Evolutionary conservation across 2,329 filamentous ascomycete genomes (phyloP).

Genomic region (Beauveria sp.): DNA sequence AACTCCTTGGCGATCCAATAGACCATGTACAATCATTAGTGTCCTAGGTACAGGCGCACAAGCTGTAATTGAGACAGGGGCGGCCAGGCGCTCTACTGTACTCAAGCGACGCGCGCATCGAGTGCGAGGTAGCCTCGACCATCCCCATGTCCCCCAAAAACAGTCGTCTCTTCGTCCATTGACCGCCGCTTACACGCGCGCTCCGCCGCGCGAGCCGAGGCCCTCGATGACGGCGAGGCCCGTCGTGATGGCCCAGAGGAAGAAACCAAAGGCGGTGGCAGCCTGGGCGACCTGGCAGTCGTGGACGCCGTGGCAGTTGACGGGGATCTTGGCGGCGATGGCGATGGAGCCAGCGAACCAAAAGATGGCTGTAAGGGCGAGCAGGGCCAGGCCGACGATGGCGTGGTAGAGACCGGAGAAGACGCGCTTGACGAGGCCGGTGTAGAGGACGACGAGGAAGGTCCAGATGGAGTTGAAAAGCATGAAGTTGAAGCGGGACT

Average conservation of each 20-base stretch:
- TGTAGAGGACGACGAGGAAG: constrained; percentile 61
- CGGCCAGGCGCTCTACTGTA: no score
- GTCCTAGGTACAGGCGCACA: neutral
- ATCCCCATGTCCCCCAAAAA: neutral
- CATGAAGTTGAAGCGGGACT: constrained; percentile 63
- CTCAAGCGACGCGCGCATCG: neutral
- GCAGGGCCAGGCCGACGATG: constrained; percentile 57
- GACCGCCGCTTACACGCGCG: constrained; percentile 15
- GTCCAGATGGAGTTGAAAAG: constrained; percentile 76
- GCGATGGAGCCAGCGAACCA: constrained; percentile 87
- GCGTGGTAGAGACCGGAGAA: constrained; percentile 54
- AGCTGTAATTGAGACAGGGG: neutral
- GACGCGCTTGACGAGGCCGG: constrained; percentile 60
- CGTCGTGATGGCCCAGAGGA: constrained; percentile 49
- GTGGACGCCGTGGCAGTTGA: constrained; percentile 42
- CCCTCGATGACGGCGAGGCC: constrained; percentile 40
- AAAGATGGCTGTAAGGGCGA: constrained; percentile 71
- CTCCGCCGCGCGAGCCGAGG: constrained; percentile 29
- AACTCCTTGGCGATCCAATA: neutral
- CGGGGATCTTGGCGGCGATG: constrained; percentile 57
- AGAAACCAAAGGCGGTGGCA: constrained; percentile 58
- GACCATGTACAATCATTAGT: constrained; percentile 5
- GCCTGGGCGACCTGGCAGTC: constrained; percentile 57
- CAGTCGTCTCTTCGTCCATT: no score
- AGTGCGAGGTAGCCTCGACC: neutral